These are phyloP conservation scores for Saccharomyces pastorianus DNA, from an alignment of 1,139 yeast species.

Conservation along the genomic window DNA sequence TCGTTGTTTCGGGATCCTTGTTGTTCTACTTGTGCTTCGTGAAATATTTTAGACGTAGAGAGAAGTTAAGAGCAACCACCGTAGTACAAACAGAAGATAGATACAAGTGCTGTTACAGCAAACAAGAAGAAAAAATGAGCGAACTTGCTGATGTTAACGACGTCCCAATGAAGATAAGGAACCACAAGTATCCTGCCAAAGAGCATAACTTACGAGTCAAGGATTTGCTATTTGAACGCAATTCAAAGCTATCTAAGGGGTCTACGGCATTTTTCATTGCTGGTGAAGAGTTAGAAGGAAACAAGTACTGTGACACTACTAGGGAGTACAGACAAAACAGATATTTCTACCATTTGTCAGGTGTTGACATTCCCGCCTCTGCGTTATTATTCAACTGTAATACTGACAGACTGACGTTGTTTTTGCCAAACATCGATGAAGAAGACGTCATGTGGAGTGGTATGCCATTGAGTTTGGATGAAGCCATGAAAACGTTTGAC, in stretches of 20 bases:
- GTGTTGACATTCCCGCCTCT: conserved; percentile 76
- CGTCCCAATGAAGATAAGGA: conserved; percentile 23
- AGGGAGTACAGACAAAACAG: conserved; percentile 81
- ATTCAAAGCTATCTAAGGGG: conserved; percentile 6
- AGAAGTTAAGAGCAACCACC: background rate
- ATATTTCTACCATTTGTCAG: conserved; percentile 79
- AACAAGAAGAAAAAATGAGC: background rate
- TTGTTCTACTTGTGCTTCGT: background rate
- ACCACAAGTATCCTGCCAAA: conserved; percentile 57
- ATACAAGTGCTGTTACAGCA: background rate
- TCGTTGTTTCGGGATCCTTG: background rate
- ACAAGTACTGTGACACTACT: conserved; percentile 74
- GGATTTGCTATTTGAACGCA: conserved; percentile 4
- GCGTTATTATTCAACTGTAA: conserved; percentile 53
- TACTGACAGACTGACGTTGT: conserved; percentile 54
- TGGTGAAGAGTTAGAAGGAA: conserved; percentile 54
- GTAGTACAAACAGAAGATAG: background rate
- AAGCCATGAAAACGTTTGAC: conserved; percentile 59
- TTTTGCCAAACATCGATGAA: conserved; percentile 71
- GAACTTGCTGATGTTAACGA: conserved; percentile 9
- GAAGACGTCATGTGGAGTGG: conserved; percentile 98
- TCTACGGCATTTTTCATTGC: conserved; percentile 47
- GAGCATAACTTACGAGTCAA: conserved; percentile 52
- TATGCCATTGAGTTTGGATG: conserved; percentile 59
- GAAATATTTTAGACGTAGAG: background rate